phyloP scores from a whole-genome alignment of 2,329 filamentous ascomycete genomes.

The Microsporum audouinii region DNA sequence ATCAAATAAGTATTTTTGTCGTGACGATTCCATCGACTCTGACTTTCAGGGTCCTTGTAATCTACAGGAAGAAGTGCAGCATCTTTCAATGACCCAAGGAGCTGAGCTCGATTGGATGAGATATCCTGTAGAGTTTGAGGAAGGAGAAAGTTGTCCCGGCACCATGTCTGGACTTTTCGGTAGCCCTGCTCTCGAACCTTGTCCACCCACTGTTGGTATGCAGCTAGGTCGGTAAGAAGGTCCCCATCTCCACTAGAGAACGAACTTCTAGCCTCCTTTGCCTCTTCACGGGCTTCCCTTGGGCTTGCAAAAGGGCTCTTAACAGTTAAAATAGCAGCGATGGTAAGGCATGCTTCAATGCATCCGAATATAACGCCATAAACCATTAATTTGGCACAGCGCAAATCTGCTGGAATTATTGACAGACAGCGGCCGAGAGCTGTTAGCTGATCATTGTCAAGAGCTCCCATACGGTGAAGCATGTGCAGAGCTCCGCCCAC shows the following conservation, averaged over 20 bases:
- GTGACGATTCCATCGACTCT: conserved; percentile 30
- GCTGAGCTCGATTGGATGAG: conserved; percentile 72
- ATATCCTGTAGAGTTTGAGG: conserved; percentile 80
- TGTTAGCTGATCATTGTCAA: conserved; percentile 76
- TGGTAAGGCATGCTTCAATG: conserved; percentile 74
- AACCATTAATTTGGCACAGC: conserved; percentile 89
- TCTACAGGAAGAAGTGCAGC: conserved; percentile 61
- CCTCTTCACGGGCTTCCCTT: conserved; percentile 68
- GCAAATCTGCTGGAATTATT: conserved; percentile 85
- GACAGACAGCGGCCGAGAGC: conserved; percentile 87
- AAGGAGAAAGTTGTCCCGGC: conserved; percentile 73
- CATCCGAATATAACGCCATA: conserved; percentile 91
- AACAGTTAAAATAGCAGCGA: conserved; percentile 84
- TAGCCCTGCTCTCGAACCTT: conserved; percentile 42
- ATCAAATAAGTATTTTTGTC: conserved; percentile 42
- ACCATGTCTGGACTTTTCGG: conserved; percentile 53
- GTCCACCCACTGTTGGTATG: conserved; percentile 72
- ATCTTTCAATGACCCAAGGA: conserved; percentile 73
- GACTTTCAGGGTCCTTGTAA: conserved; percentile 25
- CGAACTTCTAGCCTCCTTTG: conserved; percentile 59
- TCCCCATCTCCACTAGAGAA: conserved; percentile 77
- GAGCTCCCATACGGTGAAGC: conserved; percentile 72
- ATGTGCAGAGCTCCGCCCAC: conserved; percentile 75
- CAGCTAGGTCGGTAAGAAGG: conserved; percentile 72
- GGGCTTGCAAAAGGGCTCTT: conserved; percentile 79